A percentile compares a stretch with the other conserved stretches of the same genome.
Evolutionary conservation across 306 rosid genomes (phyloP).

Genomic region (Vicia sativa): DNA sequence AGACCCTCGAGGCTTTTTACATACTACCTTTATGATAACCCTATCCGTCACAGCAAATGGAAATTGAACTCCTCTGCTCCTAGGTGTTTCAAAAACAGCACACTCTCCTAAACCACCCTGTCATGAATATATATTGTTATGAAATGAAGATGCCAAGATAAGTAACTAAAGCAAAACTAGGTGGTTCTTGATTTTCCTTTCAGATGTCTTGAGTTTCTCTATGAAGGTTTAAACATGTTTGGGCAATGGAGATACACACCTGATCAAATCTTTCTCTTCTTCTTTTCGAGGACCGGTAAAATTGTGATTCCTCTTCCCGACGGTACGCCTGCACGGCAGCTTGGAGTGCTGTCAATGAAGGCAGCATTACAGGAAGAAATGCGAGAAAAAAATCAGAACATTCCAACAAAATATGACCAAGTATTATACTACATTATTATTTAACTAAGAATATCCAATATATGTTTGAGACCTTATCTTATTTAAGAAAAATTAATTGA

Average conservation of each 20-base stretch:
- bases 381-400: constrained; percentile 29
- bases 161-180: constrained; percentile 4
- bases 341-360: constrained; percentile 68
- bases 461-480: constrained; percentile 8
- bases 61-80: constrained; percentile 94
- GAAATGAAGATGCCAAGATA: constrained; percentile 26
- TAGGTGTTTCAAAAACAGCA: constrained; percentile 59
- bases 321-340: constrained; percentile 91
- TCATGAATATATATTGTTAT: constrained; percentile 47
- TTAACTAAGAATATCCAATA: background rate
- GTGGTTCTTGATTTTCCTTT: constrained; percentile 9
- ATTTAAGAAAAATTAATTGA: constrained; percentile 20
- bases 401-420: background rate
- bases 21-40: constrained; percentile 86
- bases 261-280: constrained; percentile 85
- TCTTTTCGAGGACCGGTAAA: constrained; percentile 76
- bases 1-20: constrained; percentile 8
- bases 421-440: no score
- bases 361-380: constrained; percentile 28
- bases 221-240: constrained; percentile 22
- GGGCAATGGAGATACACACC: constrained; percentile 54
- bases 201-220: background rate
- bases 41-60: constrained; percentile 93
- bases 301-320: constrained; percentile 83
- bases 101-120: constrained; percentile 79